Evolutionary conservation across 495 filamentous ascomycete genomes (phyloP).

Genomic region (Penicillium silybi): DNA sequence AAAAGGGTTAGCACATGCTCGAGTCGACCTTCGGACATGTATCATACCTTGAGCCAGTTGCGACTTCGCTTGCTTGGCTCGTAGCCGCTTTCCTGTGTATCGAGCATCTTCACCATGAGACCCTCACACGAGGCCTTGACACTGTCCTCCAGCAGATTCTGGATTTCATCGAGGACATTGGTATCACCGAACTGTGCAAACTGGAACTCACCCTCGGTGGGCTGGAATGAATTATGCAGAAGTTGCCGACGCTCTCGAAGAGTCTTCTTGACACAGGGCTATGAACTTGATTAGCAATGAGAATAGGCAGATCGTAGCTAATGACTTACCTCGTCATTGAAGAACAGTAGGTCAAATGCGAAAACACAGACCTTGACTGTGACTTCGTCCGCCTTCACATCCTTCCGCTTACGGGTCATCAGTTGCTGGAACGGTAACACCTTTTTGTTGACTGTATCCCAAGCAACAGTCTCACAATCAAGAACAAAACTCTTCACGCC

Average conservation of each 20-base stretch:
- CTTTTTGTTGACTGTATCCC: conserved; percentile 90
- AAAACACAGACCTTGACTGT: conserved; percentile 98
- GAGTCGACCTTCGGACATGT: background rate
- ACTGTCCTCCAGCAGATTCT: conserved; percentile 83
- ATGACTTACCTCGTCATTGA: conserved; percentile 75
- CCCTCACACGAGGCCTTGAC: conserved; percentile 95
- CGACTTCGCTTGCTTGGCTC: conserved; percentile 92
- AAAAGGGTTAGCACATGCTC: conserved; percentile 2
- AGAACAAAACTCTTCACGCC: conserved; percentile 92
- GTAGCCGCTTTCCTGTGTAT: conserved; percentile 85
- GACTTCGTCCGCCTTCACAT: conserved; percentile 94
- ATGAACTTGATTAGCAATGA: conserved; percentile 3
- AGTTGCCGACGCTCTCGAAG: conserved; percentile 80
- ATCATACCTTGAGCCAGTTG: conserved; percentile 89
- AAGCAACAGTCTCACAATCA: conserved; percentile 97
- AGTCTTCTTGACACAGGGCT: conserved; percentile 79
- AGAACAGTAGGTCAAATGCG: conserved; percentile 90
- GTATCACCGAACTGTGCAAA: conserved; percentile 87
- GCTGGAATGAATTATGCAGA: conserved; percentile 67
- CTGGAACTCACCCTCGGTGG: conserved; percentile 82
- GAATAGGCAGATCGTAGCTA: background rate
- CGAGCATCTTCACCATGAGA: conserved; percentile 98
- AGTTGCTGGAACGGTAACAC: conserved; percentile 95
- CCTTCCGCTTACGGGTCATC: conserved; percentile 96
- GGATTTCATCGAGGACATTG: conserved; percentile 88